Percentiles rank a stretch among this genome's conserved stretches.
phyloP scores from a whole-genome alignment of 2,329 filamentous ascomycete species.

The Penicillium sp. region DNA sequence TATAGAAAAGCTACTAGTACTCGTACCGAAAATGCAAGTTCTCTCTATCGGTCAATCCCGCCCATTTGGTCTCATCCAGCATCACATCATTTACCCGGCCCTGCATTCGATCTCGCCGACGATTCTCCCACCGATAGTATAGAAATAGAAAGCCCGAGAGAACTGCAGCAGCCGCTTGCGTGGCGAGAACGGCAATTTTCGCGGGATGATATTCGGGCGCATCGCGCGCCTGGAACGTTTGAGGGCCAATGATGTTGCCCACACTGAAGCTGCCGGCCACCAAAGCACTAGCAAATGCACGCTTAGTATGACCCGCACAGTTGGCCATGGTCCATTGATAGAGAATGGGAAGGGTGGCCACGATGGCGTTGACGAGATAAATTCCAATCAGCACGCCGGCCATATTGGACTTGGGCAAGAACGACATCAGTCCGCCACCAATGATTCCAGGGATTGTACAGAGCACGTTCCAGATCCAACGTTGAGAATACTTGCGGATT shows the following conservation, averaged over 20 bases:
- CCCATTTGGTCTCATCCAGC: slow-evolving; percentile 26
- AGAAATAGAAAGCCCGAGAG: slow-evolving; percentile 26
- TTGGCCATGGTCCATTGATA: slow-evolving; percentile 46
- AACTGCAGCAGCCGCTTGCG: slow-evolving; percentile 29
- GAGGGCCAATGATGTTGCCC: slow-evolving; percentile 13
- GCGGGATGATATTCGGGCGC: slow-evolving; percentile 38
- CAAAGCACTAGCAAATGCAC: slow-evolving; percentile 8
- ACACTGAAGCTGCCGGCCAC: slow-evolving; percentile 9
- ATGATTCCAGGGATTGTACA: slow-evolving; percentile 46
- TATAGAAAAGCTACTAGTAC: too few relatives aligned
- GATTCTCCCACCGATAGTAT: slow-evolving; percentile 32
- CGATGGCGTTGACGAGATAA: slow-evolving; percentile 44
- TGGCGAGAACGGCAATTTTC: slow-evolving; percentile 40
- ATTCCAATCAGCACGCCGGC: slow-evolving; percentile 42
- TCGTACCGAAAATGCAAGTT: slow-evolving; percentile 33
- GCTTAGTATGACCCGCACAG: slow-evolving; percentile 30
- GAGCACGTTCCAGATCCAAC: slow-evolving; percentile 41
- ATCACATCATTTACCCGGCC: slow-evolving; percentile 13
- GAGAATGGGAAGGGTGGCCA: slow-evolving; percentile 43
- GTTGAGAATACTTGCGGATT: slow-evolving; percentile 37
- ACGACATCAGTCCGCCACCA: slow-evolving; percentile 38
- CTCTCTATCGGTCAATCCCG: slow-evolving; percentile 33
- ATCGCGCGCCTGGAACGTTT: slow-evolving; percentile 10
- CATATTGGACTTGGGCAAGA: slow-evolving; percentile 36
- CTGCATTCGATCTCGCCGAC: slow-evolving; percentile 18